These are phyloP conservation scores for Scytalidium sp. DNA, from an alignment of 2,329 filamentous ascomycete genomes.

Conservation along the genomic window DNA sequence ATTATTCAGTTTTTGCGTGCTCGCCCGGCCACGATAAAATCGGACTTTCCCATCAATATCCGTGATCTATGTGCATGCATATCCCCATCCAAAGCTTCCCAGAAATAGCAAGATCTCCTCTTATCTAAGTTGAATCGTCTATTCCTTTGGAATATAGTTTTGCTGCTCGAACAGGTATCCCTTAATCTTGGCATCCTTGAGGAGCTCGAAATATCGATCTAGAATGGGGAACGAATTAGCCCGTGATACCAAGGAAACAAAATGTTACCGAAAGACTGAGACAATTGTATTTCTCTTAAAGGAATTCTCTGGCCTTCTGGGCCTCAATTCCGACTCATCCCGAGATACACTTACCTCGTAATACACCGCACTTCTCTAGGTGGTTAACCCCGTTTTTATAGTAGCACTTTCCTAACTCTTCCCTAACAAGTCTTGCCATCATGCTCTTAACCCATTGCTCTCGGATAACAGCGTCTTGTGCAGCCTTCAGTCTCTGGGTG, in stretches of 20 bases:
- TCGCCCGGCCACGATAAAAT: neutral
- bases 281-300: neutral
- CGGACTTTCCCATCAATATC: neutral
- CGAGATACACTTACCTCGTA: slow-evolving; percentile 77
- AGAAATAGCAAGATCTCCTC: neutral
- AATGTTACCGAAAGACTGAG: neutral
- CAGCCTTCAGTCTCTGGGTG: slow-evolving; percentile 75
- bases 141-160: slow-evolving; percentile 62
- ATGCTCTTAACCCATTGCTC: slow-evolving; percentile 89
- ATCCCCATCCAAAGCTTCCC: neutral
- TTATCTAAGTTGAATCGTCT: slow-evolving; percentile 4
- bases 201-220: slow-evolving; percentile 78
- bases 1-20: neutral
- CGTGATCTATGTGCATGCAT: neutral
- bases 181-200: slow-evolving; percentile 74
- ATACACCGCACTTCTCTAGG: slow-evolving; percentile 77
- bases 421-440: slow-evolving; percentile 80
- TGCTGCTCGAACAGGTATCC: slow-evolving; percentile 79
- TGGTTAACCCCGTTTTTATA: slow-evolving; percentile 82
- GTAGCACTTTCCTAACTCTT: slow-evolving; percentile 86
- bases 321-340: slow-evolving; percentile 53
- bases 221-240: slow-evolving; percentile 13
- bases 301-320: neutral
- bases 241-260: neutral
- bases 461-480: slow-evolving; percentile 76